Evolutionary conservation across 106 monocot species (phyloP), one percentile per base, ranked within the genome.

Genomic region (Dendrobium huoshanense): DNA sequence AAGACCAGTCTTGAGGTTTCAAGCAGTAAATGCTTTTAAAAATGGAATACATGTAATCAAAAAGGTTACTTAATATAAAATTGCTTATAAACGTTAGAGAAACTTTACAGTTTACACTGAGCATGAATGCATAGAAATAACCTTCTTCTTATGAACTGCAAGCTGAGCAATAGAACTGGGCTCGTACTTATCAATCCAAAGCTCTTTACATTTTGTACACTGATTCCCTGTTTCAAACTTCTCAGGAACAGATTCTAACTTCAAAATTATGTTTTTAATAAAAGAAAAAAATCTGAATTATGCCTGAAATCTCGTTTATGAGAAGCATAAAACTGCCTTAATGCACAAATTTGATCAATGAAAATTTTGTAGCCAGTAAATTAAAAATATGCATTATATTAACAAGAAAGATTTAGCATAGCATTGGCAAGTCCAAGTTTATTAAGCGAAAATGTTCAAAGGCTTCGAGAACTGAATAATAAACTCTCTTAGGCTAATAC

Each of bases 141-240:
- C 96, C 96, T 96, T 96, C 86, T 94, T 96, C 80, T 92, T 96
- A 75, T 96, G 90, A 45, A 96, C 85, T 27, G 94, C 89, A 83
- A 96, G 92, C 56, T 94, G 89, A 4, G 81, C 79, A 3, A 84
- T 64, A 8, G 88, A 89, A 83, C 20, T 76, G 18, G 96, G 96
- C 79, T 85, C 89, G 85, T 94, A 75, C 78, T 90, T 94, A 41
- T 96, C 92, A 75, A 92, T 80, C 96, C 96, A 96, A 43, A 90
- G 87, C 90, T 90, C 88, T 20, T 91, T 92, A 3, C 19, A 51
- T 51, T 80, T 54, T 24, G 27, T 72, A 29, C 40, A 47, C 73
- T 64, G 61, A 47, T 73, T 84, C 67, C 91, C 94, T 91, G 86
- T 75, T 77, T 48, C 47, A 80, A 81, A 64, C 33, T 80, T 77